Base-by-base conservation (phyloP, 257 asterid species). In the Solanum clarkiae region DNA sequence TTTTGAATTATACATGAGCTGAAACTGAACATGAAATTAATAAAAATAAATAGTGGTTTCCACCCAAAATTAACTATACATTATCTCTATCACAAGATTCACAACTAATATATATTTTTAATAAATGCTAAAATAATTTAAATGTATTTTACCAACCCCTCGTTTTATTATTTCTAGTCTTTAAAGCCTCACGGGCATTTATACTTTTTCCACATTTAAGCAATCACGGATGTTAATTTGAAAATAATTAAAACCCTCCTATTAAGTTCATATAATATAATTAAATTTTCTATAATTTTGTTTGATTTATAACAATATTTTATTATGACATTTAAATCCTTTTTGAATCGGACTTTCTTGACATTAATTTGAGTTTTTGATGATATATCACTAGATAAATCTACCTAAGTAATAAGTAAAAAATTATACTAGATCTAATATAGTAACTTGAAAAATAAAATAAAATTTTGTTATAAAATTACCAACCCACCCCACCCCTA, bases 111-210 rank as follows among this genome's bases (percentile, higher is more conserved):
- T 26, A 77, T 77, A 14, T 12, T 49, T 7, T 7, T 22, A 10
- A 13, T 14, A 53, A 51, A 51, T 77, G 9, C 15, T 49, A 49
- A 49, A 49, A 8, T 36, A 75, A 77, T 77, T 53, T 16, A 51
- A 53, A 79, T 53, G 7, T 16, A 79, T 26, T 53, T 53, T 79
- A 79, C 82, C 82, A 79, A 79, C 47, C 8, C 15, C 49, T 79
- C 44, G 2, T 79, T 75, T 77, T 15, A 77, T 24, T 51, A 9
- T 51, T 51, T 51, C 18, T 26, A 26, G 82, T 77, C 1, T 29
- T 51, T 8, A 53, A 77, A 77, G 49, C 17, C 82, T 51, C 65
- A 77, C 63, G 44, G 57, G 42, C 79, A 60, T 63, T 82, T 36
- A 56, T 71, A 62, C 62, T 63, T 44, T 3, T 32, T 63, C 59